Evolutionary conservation across 345 rosid genomes (phyloP).

Genomic region (Salix caprea): DNA sequence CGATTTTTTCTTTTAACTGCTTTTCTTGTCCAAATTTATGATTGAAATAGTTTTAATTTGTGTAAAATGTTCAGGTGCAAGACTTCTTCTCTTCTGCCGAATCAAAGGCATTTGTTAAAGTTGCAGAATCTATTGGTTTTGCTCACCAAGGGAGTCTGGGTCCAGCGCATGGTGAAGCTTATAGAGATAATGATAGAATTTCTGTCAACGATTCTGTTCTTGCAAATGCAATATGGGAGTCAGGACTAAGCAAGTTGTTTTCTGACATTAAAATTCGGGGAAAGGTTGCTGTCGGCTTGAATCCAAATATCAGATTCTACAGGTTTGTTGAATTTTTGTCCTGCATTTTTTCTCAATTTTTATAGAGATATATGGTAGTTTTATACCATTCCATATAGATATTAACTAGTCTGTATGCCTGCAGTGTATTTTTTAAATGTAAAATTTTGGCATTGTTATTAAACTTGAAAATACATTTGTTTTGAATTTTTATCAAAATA

Average conservation of each 20-base stretch:
- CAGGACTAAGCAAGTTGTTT: slow-evolving; percentile 62
- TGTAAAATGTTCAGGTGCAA: slow-evolving; percentile 49
- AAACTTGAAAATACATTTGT: no score
- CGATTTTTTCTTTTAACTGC: background rate
- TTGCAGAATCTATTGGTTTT: slow-evolving; percentile 74
- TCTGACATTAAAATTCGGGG: slow-evolving; percentile 69
- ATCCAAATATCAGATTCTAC: slow-evolving; percentile 82
- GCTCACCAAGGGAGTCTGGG: slow-evolving; percentile 92
- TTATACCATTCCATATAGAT: background rate
- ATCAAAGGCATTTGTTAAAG: slow-evolving; percentile 57
- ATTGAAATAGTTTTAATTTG: slow-evolving; percentile 11
- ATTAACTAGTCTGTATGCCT: background rate
- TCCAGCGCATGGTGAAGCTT: slow-evolving; percentile 87
- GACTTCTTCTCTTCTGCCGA: slow-evolving; percentile 65
- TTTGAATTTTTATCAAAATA: no score
- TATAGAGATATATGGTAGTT: background rate
- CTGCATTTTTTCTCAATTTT: background rate
- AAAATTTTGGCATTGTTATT: no score
- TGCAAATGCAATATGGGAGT: slow-evolving; percentile 62
- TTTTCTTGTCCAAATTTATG: background rate
- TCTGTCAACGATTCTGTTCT: slow-evolving; percentile 65
- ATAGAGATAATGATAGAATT: slow-evolving; percentile 76
- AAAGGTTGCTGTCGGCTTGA: slow-evolving; percentile 78
- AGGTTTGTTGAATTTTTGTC: slow-evolving; percentile 38
- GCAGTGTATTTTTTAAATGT: no score